These are phyloP conservation scores for Ilex asprella DNA, from an alignment of 257 asterid species.

Conservation along the genomic window DNA sequence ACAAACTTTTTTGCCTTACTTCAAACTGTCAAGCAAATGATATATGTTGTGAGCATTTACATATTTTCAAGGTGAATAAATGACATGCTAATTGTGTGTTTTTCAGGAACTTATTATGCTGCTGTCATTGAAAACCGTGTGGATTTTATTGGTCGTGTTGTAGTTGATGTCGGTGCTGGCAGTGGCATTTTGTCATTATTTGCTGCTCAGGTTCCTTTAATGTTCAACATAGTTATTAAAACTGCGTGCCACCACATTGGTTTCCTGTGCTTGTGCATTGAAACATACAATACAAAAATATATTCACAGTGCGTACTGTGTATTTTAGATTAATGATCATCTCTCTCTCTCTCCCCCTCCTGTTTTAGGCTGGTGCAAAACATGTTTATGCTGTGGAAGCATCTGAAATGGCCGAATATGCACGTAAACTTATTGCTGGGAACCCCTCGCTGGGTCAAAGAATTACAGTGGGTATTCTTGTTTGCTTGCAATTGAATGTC, in stretches of 20 bases:
- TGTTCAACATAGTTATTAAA: neutral
- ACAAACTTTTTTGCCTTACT: too few relatives aligned
- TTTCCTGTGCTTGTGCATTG: too few relatives aligned
- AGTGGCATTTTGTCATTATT: conserved; percentile 97
- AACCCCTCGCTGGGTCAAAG: conserved; percentile 66
- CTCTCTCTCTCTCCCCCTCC: conserved; percentile 6
- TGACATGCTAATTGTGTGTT: conserved; percentile 21
- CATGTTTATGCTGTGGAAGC: conserved; percentile 99
- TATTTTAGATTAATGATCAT: conserved; percentile 7
- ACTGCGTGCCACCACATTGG: too few relatives aligned
- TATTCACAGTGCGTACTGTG: neutral
- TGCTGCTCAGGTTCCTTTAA: conserved; percentile 83
- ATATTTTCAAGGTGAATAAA: conserved; percentile 1
- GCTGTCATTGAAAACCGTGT: conserved; percentile 94
- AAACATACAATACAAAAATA: too few relatives aligned
- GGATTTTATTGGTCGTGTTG: conserved; percentile 72
- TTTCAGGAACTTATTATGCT: conserved; percentile 90
- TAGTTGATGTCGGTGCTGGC: conserved; percentile 99
- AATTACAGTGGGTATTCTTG: conserved; percentile 58
- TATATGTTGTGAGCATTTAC: neutral
- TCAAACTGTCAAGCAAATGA: too few relatives aligned
- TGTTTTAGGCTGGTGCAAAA: conserved; percentile 81
- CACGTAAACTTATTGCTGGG: conserved; percentile 80
- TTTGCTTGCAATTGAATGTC: conserved; percentile 5
- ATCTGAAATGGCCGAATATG: conserved; percentile 97